Percentiles rank a stretch among this genome's conserved stretches.
These are phyloP conservation scores for Chalaropsis ovoidea DNA, from an alignment of 2,329 filamentous ascomycete genomes.

Conservation along the genomic window DNA sequence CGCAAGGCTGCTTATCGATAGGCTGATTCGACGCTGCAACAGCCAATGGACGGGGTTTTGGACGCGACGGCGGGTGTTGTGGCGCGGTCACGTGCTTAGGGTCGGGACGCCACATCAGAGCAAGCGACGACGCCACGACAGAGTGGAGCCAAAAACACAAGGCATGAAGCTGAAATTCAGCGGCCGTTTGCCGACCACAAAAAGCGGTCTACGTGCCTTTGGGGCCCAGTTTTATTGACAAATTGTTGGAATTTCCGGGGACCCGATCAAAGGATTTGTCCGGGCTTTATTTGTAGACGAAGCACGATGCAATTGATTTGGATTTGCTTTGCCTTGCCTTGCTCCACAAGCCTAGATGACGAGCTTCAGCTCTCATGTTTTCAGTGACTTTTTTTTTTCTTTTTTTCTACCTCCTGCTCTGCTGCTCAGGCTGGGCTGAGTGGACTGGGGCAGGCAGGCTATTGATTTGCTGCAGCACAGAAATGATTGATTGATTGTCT, in stretches of 20 bases:
- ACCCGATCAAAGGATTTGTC: neutral
- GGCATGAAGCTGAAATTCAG: too few species aligned
- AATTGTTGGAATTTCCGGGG: neutral
- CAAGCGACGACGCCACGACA: too few species aligned
- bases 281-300: neutral
- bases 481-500: neutral
- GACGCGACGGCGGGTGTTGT: neutral
- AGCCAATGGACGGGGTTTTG: neutral
- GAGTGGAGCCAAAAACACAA: too few species aligned
- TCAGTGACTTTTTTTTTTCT: neutral
- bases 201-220: too few species aligned
- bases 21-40: neutral
- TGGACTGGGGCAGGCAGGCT: too few species aligned
- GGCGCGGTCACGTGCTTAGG: conserved; percentile 3
- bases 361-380: neutral
- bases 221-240: neutral
- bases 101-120: neutral
- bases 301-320: neutral
- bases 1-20: conserved; percentile 14
- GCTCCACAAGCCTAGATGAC: neutral
- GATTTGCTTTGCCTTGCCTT: neutral
- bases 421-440: too few species aligned
- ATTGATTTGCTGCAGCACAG: neutral
- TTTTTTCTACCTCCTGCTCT: neutral
- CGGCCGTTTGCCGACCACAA: too few species aligned